Conservation (phyloP, 495 filamentous ascomycete genomes). For the Durotheca rogersii region DNA sequence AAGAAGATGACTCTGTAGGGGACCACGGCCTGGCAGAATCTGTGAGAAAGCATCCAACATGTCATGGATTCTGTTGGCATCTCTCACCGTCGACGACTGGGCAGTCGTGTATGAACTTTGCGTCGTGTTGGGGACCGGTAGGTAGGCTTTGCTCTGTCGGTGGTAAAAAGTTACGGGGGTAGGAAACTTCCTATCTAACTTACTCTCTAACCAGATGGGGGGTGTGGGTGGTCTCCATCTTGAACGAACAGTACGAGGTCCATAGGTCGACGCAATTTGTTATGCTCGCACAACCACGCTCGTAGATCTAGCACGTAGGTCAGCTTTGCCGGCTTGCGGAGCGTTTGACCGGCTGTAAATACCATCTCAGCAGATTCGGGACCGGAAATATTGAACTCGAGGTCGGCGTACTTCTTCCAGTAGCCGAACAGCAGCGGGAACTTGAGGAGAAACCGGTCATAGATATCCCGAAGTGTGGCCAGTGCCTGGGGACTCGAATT, state of each 20-base stretch:
- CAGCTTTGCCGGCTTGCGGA: neutral
- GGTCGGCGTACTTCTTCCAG: conserved; percentile 99
- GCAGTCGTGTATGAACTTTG: conserved; percentile 30
- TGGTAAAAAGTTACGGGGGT: conserved; percentile 60
- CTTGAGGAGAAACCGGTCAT: conserved; percentile 91
- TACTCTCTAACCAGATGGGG: conserved; percentile 98
- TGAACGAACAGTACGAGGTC: conserved; percentile 96
- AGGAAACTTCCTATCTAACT: conserved; percentile 75
- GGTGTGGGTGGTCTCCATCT: conserved; percentile 94
- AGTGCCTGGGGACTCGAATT: conserved; percentile 96
- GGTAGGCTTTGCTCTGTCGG: conserved; percentile 36
- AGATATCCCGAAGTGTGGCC: conserved; percentile 75
- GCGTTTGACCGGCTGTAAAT: conserved; percentile 26
- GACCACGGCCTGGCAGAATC: conserved; percentile 57
- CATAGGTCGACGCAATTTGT: conserved; percentile 92
- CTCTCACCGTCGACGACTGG: conserved; percentile 53
- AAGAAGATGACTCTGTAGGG: conserved; percentile 43
- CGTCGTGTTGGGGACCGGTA: conserved; percentile 35
- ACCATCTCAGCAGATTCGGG: conserved; percentile 99
- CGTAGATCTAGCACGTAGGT: conserved; percentile 71
- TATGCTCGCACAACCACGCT: conserved; percentile 91
- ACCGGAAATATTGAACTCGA: conserved; percentile 94
- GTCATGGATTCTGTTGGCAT: conserved; percentile 50
- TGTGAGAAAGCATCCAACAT: conserved; percentile 59
- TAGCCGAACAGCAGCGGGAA: conserved; percentile 97